Conservation (phyloP, 257 asterid species). For the Ilex aquifolium region DNA sequence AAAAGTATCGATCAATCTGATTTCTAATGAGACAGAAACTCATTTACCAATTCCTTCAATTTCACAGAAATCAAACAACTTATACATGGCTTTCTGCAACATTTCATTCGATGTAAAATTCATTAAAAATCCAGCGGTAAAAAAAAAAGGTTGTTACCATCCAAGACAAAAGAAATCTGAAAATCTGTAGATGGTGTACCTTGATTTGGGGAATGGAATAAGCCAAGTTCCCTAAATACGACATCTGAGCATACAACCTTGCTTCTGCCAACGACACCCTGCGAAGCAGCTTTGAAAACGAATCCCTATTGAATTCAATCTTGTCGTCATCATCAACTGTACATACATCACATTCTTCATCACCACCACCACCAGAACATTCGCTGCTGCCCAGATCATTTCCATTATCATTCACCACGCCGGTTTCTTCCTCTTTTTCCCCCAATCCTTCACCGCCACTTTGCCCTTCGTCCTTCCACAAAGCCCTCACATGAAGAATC, state of each 20-base stretch:
- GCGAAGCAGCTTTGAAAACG: conserved; percentile 67
- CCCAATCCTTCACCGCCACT: conserved; percentile 25
- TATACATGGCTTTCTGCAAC: neutral
- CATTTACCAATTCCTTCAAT: too few relatives aligned
- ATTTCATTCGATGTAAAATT: too few relatives aligned
- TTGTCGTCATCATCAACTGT: conserved; percentile 38
- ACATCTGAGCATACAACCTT: conserved; percentile 69
- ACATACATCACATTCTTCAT: conserved; percentile 47
- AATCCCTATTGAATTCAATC: conserved; percentile 53
- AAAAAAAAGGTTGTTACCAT: neutral
- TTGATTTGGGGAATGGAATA: conserved; percentile 75
- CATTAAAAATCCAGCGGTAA: neutral
- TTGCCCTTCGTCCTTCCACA: conserved; percentile 38
- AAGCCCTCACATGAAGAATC: conserved; percentile 59
- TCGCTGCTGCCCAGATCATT: conserved; percentile 6
- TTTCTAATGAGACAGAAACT: too few relatives aligned
- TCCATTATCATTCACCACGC: conserved; percentile 8
- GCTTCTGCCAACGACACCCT: conserved; percentile 81
- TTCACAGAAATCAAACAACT: neutral
- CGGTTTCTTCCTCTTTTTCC: conserved; percentile 25
- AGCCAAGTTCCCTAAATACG: conserved; percentile 82
- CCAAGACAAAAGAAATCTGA: neutral
- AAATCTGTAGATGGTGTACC: conserved; percentile 29
- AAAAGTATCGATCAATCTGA: too few relatives aligned
- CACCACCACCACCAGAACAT: conserved; percentile 16